Evolutionary conservation across 768 basidiomycete species (phyloP), one percentile per base, ranked within the genome.

Genomic region (Termitomyces bulborhizus): DNA sequence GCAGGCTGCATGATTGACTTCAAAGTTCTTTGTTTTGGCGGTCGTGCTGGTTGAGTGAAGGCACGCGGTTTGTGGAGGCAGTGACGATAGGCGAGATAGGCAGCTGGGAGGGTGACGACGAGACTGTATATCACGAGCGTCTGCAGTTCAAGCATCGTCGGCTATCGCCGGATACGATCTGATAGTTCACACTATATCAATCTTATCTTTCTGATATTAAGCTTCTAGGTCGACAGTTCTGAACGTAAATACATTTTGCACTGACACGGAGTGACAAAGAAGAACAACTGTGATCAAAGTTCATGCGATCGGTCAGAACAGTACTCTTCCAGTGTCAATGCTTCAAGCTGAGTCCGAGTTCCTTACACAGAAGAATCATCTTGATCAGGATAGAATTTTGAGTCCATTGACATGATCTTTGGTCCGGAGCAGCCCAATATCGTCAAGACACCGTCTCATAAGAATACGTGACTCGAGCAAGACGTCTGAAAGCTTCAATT

Each of bases 1-100:
- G 85, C 73, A 8, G 87, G 65, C 65, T 89, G 86, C 88, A 91
- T 90, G 67, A 91, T 80, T 26, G 81, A 76, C 68, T 81, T 86
- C 9, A 71, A 53, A 11, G 72, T 68, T 29, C 67, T 51, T 67
- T 62, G 60, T 44, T 54, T 15, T 7, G 64, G 60, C 57, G 69
- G 49, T 63, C 68, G n/a, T 59, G 57, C 59, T 43, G 65, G 66
- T 39, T 57, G 56, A 50, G 52, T 54, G n/a, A 54, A 27, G 7
- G n/a, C 4, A 48, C 40, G 55, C 11, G 56, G 13, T 52, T 56
- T n/a, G 51, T 39, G 24, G 44, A 42, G 48, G 44, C 47, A 59
- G 36, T 57, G 58, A 50, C 62, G 63, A 53, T 62, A 67, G 32
- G 60, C 43, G 58, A 69, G 60, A 57, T 63, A 69, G 29, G 51